Evolutionary conservation across 306 rosid genomes (phyloP).

Genomic region (Glycine tomentella): DNA sequence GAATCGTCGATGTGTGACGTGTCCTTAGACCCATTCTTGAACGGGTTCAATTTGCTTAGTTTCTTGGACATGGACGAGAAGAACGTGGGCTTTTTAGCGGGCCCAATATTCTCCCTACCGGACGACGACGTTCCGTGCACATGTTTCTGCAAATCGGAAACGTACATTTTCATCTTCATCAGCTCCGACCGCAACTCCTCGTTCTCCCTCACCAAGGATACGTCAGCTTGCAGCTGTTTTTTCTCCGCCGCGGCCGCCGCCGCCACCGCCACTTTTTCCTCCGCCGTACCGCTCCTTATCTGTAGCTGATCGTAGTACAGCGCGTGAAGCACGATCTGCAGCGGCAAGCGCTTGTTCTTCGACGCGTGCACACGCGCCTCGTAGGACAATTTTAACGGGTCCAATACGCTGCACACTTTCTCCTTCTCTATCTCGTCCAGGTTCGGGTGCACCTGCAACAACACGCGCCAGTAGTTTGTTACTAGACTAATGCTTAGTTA

Average conservation of each 20-base stretch:
- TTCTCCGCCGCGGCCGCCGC: constrained; percentile 35
- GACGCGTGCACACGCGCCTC: constrained; percentile 94
- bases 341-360: constrained; percentile 83
- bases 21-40: constrained; percentile 81
- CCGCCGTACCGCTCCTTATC: constrained; percentile 67
- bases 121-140: constrained; percentile 50
- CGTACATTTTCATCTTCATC: constrained; percentile 77
- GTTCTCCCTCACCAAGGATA: constrained; percentile 77
- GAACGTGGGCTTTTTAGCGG: constrained; percentile 58
- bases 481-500: not conserved
- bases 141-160: constrained; percentile 65
- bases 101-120: not conserved
- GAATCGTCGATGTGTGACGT: constrained; percentile 65
- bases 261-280: constrained; percentile 31
- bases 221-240: constrained; percentile 71
- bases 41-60: constrained; percentile 83
- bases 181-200: constrained; percentile 74
- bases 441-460: constrained; percentile 73
- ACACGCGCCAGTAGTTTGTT: not conserved
- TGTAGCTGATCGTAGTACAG: constrained; percentile 85
- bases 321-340: constrained; percentile 88
- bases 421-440: constrained; percentile 88
- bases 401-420: constrained; percentile 90
- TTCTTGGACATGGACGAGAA: constrained; percentile 77
- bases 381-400: constrained; percentile 72